Percentiles rank a stretch among this genome's conserved stretches.
phyloP scores from a whole-genome alignment of 352 stramenopile genomes.

The Phytophthora lateralis region DNA sequence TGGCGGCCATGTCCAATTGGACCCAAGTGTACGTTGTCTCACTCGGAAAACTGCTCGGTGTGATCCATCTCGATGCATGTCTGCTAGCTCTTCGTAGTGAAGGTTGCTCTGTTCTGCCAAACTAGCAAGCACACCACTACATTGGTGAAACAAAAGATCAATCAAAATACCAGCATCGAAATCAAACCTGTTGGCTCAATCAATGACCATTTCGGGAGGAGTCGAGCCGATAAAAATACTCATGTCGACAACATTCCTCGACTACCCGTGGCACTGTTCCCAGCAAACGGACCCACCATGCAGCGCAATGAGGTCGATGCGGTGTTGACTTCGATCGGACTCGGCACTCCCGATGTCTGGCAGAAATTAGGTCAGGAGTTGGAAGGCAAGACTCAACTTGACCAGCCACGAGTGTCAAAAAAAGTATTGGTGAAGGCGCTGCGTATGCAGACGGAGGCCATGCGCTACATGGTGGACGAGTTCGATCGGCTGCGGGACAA shows the following conservation, averaged over 20 bases:
- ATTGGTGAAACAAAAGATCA: background rate
- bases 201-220: constrained; percentile 25
- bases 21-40: constrained; percentile 85
- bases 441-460: constrained; percentile 83
- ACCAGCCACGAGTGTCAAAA: constrained; percentile 82
- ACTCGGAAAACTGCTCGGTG: constrained; percentile 66
- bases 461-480: constrained; percentile 85
- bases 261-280: background rate
- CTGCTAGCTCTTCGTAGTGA: constrained; percentile 29
- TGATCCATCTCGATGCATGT: constrained; percentile 71
- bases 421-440: constrained; percentile 84
- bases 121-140: background rate
- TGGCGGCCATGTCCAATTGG: constrained; percentile 86
- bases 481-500: constrained; percentile 82
- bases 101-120: constrained; percentile 7
- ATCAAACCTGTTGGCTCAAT: background rate
- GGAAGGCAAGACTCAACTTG: constrained; percentile 78
- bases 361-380: constrained; percentile 78
- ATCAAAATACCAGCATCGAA: background rate
- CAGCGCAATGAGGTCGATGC: constrained; percentile 87
- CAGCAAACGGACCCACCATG: constrained; percentile 34
- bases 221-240: constrained; percentile 37
- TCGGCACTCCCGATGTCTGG: constrained; percentile 82
- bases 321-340: constrained; percentile 57
- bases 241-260: constrained; percentile 11